Percentiles rank a stretch among this genome's conserved stretches.
These are phyloP conservation scores for Actinomucor elegans DNA, from an alignment of 371 early-diverging fungal species.

Conservation along the genomic window DNA sequence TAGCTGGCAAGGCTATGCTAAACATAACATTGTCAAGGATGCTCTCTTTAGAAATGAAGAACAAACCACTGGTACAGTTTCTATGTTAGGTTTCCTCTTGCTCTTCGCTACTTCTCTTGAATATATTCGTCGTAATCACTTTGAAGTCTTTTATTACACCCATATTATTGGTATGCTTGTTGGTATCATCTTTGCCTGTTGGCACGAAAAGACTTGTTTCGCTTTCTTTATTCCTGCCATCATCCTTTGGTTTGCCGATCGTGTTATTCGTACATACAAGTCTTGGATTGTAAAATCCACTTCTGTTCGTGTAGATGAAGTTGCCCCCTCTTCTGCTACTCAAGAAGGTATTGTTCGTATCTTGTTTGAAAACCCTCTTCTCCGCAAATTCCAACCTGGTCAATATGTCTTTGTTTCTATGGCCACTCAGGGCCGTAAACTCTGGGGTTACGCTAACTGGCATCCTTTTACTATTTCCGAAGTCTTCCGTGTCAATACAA, in stretches of 20 bases:
- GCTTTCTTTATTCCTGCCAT: constrained; percentile 42
- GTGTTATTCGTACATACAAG: constrained; percentile 38
- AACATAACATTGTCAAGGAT: too few species aligned
- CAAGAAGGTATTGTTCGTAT: constrained; percentile 39
- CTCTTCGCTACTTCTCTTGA: constrained; percentile 44
- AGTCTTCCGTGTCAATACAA: constrained; percentile 21
- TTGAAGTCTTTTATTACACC: constrained; percentile 44
- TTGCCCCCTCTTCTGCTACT: constrained; percentile 13
- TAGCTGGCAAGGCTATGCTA: too few species aligned
- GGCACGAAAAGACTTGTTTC: constrained; percentile 42
- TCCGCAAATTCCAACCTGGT: constrained; percentile 36
- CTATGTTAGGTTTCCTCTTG: constrained; percentile 41
- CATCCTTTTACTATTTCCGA: constrained; percentile 49
- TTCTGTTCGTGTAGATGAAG: constrained; percentile 25
- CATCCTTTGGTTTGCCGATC: constrained; percentile 41
- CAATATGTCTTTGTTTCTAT: constrained; percentile 46
- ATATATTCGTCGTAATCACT: constrained; percentile 40
- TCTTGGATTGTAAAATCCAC: constrained; percentile 34
- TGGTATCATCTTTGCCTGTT: constrained; percentile 34
- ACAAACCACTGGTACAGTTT: constrained; percentile 39
- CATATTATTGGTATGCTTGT: constrained; percentile 42
- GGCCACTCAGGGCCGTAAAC: constrained; percentile 18
- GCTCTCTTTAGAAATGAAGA: constrained; percentile 35
- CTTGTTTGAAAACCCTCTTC: constrained; percentile 33
- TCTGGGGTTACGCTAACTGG: constrained; percentile 38